These are phyloP conservation scores for Collybiopsis luxurians DNA, from an alignment of 768 basidiomycete genomes.

Conservation along the genomic window DNA sequence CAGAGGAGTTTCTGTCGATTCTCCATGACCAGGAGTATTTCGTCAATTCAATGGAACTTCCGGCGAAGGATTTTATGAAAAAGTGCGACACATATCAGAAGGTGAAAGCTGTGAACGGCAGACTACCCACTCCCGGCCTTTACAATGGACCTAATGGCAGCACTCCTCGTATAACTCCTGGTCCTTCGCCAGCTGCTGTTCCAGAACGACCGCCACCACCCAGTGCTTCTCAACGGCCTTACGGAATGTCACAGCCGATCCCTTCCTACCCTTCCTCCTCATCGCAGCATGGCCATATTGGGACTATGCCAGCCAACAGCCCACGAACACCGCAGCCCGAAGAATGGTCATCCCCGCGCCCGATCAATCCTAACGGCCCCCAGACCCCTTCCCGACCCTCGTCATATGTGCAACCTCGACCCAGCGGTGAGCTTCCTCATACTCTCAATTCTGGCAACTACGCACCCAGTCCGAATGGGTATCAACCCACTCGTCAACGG, in stretches of 20 bases:
- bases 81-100: conserved; percentile 92
- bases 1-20: conserved; percentile 82
- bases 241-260: conserved; percentile 40
- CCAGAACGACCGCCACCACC: conserved; percentile 45
- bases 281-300: conserved; percentile 47
- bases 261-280: conserved; percentile 37
- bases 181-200: conserved; percentile 29
- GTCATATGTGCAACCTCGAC: conserved; percentile 46
- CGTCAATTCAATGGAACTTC: conserved; percentile 80
- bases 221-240: conserved; percentile 35
- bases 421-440: conserved; percentile 41
- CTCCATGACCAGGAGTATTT: conserved; percentile 94
- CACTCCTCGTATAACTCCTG: conserved; percentile 31
- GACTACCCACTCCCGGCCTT: conserved; percentile 34
- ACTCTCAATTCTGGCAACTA: conserved; percentile 16
- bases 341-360: conserved; percentile 38
- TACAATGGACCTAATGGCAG: conserved; percentile 35
- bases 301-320: conserved; percentile 23
- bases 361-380: conserved; percentile 31
- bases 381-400: conserved; percentile 43
- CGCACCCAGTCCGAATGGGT: conserved; percentile 43
- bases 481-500: conserved; percentile 50
- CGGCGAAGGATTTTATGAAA: conserved; percentile 93
- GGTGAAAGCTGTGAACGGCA: conserved; percentile 60
- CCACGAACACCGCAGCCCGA: conserved; percentile 31